These are phyloP conservation scores for Conticribra guillardii DNA, from an alignment of 108 stramenopile genomes.

Conservation along the genomic window DNA sequence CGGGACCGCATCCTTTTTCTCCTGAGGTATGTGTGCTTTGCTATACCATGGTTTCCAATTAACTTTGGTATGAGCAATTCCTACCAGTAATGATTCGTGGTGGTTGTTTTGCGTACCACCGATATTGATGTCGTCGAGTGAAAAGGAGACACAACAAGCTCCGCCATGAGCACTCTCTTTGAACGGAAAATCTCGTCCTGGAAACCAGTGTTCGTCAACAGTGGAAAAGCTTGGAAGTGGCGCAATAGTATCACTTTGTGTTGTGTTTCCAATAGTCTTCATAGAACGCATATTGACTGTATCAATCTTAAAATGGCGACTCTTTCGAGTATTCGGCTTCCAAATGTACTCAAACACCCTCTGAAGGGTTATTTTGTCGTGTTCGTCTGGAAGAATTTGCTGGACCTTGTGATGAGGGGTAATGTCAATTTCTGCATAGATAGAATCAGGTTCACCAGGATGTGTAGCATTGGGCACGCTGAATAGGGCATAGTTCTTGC, in stretches of 20 bases:
- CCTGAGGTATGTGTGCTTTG: slow-evolving; percentile 15
- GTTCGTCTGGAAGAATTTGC: slow-evolving; percentile 30
- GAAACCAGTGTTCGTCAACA: slow-evolving; percentile 42
- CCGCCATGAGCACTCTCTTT: slow-evolving; percentile 43
- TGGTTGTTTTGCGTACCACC: slow-evolving; percentile 13
- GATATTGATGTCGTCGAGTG: slow-evolving; percentile 21
- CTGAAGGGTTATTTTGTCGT: slow-evolving; percentile 10
- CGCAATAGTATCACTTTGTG: slow-evolving; percentile 12
- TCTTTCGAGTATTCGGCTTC: slow-evolving; percentile 31
- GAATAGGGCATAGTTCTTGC: slow-evolving; percentile 48
- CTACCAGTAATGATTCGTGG: slow-evolving; percentile 37
- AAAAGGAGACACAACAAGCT: slow-evolving; percentile 45
- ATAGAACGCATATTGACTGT: slow-evolving; percentile 25
- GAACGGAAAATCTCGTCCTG: slow-evolving; percentile 37
- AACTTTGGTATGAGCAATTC: slow-evolving; percentile 49
- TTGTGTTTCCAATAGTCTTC: slow-evolving; percentile 37
- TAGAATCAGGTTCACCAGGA: slow-evolving; percentile 21
- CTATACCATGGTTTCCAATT: slow-evolving; percentile 42
- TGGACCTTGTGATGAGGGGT: slow-evolving; percentile 32
- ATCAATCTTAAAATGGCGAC: slow-evolving; percentile 30
- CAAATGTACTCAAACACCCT: slow-evolving; percentile 38
- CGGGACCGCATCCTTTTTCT: slow-evolving; percentile 34
- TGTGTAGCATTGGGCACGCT: slow-evolving; percentile 35
- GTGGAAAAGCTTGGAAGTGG: slow-evolving; percentile 34
- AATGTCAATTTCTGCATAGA: slow-evolving; percentile 41